Percentiles rank a stretch among this genome's conserved stretches.
Evolutionary conservation across 2,329 filamentous ascomycete species (phyloP).

Genomic region (Claviceps digitariae): DNA sequence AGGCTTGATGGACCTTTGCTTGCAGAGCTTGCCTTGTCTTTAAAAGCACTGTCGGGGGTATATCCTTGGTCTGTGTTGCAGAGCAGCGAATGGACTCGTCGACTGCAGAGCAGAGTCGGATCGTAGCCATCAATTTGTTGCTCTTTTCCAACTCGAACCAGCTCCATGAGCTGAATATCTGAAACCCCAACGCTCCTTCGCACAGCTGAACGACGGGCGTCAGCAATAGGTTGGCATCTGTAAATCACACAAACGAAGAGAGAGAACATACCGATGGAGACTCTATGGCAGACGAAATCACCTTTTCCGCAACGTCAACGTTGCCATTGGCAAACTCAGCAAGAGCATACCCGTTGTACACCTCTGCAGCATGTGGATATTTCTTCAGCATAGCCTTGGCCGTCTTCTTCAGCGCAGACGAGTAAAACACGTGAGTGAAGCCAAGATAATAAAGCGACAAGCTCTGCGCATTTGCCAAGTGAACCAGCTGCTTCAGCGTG

Average conservation of each 20-base stretch:
- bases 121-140: conserved; percentile 20
- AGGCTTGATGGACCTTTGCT: conserved; percentile 38
- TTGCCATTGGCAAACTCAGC: conserved; percentile 52
- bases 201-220: conserved; percentile 9
- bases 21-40: conserved; percentile 40
- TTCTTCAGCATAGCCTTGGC: conserved; percentile 64
- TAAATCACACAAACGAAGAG: background rate
- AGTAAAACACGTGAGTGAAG: conserved; percentile 42
- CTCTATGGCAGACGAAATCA: conserved; percentile 51
- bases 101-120: conserved; percentile 26
- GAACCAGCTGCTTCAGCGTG: conserved; percentile 45
- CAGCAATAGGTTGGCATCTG: background rate
- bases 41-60: conserved; percentile 30
- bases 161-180: conserved; percentile 49
- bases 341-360: conserved; percentile 72
- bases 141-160: conserved; percentile 48
- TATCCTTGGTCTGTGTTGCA: conserved; percentile 6
- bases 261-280: conserved; percentile 18
- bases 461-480: conserved; percentile 17
- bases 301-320: conserved; percentile 41
- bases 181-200: conserved; percentile 11
- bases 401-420: conserved; percentile 46
- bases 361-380: conserved; percentile 44
- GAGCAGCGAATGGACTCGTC: conserved; percentile 15
- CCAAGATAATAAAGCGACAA: conserved; percentile 60